Evolutionary conservation across 805 yeast genomes (phyloP).

Genomic region (Pichia nanzhaoensis): DNA sequence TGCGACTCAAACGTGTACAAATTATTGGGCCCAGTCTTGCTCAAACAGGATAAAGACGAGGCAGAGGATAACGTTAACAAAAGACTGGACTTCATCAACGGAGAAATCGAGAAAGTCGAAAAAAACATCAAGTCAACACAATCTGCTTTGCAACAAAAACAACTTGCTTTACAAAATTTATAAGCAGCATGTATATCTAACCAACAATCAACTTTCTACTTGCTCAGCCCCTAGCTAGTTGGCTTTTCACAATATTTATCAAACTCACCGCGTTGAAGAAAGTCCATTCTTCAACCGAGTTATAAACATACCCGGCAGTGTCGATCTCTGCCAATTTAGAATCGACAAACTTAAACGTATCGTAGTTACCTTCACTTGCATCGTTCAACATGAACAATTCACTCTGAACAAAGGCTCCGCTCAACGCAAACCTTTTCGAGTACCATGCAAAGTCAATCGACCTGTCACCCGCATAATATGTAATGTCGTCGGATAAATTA

Average conservation of each 20-base stretch:
- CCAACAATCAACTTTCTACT: not conserved
- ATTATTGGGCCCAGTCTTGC: slow-evolving; percentile 83
- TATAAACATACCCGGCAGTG: slow-evolving; percentile 52
- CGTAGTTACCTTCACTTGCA: slow-evolving; percentile 43
- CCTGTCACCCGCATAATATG: slow-evolving; percentile 70
- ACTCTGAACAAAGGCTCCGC: slow-evolving; percentile 62
- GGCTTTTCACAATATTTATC: slow-evolving; percentile 64
- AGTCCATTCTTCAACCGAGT: slow-evolving; percentile 68
- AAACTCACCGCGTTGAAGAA: slow-evolving; percentile 59
- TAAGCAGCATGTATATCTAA: not conserved
- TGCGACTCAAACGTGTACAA: slow-evolving; percentile 76
- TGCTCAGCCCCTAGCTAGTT: slow-evolving; percentile 51
- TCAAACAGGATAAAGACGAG: slow-evolving; percentile 82
- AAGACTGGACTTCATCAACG: slow-evolving; percentile 79
- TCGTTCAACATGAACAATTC: slow-evolving; percentile 82
- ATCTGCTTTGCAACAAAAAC: slow-evolving; percentile 49
- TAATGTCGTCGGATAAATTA: slow-evolving; percentile 74
- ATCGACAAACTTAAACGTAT: slow-evolving; percentile 61
- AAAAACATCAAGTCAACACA: slow-evolving; percentile 54
- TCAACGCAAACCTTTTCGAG: slow-evolving; percentile 67
- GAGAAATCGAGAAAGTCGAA: slow-evolving; percentile 76
- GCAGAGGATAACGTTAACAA: slow-evolving; percentile 80
- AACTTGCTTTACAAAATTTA: not conserved
- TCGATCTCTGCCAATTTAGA: slow-evolving; percentile 49
- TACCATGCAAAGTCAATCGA: slow-evolving; percentile 90